Evolutionary conservation across 148 eudicot genomes (phyloP), one percentile per base, ranked within the genome.

Genomic region (Camellia lanceoleosa): DNA sequence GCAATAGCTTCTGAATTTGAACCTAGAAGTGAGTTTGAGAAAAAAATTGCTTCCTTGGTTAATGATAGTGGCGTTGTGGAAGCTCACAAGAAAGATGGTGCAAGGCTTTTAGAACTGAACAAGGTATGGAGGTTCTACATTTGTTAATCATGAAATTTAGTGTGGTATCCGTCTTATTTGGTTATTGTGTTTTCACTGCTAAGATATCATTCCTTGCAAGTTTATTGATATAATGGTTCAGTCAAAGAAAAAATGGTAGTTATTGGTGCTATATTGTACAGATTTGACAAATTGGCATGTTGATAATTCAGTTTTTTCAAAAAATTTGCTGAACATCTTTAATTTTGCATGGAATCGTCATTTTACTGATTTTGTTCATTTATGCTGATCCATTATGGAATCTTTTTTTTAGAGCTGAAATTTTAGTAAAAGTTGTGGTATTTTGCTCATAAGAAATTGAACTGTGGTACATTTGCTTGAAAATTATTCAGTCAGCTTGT

Each of bases 1-100:
- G 91, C 95, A 75, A 97, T 97, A 83, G 99, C 98, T 83, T 87
- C 95, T 79, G 97, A 91, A 68, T 97, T 94, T 88, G 87, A 91
- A 86, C 98, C 99, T 55, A 89, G 98, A 82, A 89, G 90, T 71
- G 89, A 87, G 56, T 91, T 92, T 89, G 99, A 97, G 88, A 94
- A 87, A 80, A 81, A 89, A 75, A 91, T 97, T 51, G 91, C 95
- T 68, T 86, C 94, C 41, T 74, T 97, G 68, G 82, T 91, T 55
- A 89, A 91, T 69, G 83, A 86, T 84, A 81, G 82, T 68, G 92
- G 90, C 73, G 89, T 94, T 75, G 83, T 85, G 68, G 97, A 94
- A 74, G 99, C 99, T 68, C 91, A 91, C 86, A 87, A 71, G 41
- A 89, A 86, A 73, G 99, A 97, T 81, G 98, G 99, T 82, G 93